Base-by-base conservation (phyloP, 2,329 filamentous ascomycete genomes). In the Alternaria brassicae region DNA sequence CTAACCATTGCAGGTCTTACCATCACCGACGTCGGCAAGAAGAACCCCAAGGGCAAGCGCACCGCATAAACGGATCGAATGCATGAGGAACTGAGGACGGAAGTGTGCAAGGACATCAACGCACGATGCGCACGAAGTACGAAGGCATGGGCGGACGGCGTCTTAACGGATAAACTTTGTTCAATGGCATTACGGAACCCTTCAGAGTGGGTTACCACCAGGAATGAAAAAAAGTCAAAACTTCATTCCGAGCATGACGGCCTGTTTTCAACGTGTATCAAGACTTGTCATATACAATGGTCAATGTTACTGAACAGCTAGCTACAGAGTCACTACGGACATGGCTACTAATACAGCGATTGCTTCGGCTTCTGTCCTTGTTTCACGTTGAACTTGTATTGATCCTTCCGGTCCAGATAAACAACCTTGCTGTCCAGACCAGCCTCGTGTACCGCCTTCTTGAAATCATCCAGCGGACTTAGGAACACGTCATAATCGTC, bases 1-100 rank as follows among this genome's bases (percentile, higher is more conserved):
- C 65, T 65, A 58, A 69, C 41, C 34, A 10, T 15, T 3, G 63
- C 13, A 87, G 85, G 82, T 71, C 83, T 88, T 60, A 81, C 81
- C 73, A 86, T 87, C 79, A 80, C 81, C 76, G 85, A 87, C 69
- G 84, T 85, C 66, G 84, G 84, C 69, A 86, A 86, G 81, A 87
- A 88, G 82, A 87, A 93, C 77, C 79, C 78, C 68, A 83, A 82
- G 80, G 82, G 82, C 78, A 84, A 83, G 80, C 80, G 77, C 56
- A 58, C 55, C 65, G 68, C 67, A 68, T 77, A 76, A 72, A 66
- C 54, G 61, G 52, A 55, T 53, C 53, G 10, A 41, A 25, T 37
- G 42, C 37, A 56, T 56, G 51, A 61, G 37, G 42, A 51, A 50
- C 58, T 37, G 40, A 55, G 53, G 60, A 48, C 45, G 19, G 52